Evolutionary conservation across 257 asterid species (phyloP).

Genomic region (Plantago major): DNA sequence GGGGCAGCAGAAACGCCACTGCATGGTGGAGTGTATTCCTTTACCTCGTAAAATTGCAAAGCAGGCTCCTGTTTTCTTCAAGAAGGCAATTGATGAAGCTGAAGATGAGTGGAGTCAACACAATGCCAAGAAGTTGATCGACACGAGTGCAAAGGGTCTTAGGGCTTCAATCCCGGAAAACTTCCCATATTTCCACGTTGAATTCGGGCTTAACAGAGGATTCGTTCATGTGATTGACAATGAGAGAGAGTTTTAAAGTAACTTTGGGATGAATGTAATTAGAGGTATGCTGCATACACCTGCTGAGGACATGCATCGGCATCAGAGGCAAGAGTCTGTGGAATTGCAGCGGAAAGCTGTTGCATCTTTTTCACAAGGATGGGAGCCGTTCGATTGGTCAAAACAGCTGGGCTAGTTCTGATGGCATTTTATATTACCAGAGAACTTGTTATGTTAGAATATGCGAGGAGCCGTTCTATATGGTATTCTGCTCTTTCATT

Average conservation of each 20-base stretch:
- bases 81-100: conserved; percentile 98
- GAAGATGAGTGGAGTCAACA: conserved; percentile 99
- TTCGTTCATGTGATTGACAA: conserved; percentile 95
- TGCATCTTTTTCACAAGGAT: conserved; percentile 51
- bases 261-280: conserved; percentile 71
- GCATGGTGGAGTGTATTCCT: conserved; percentile 90
- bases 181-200: conserved; percentile 94
- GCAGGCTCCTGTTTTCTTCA: conserved; percentile 90
- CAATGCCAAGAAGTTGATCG: conserved; percentile 90
- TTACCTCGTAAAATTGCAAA: conserved; percentile 69
- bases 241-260: conserved; percentile 65
- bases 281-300: conserved; percentile 80
- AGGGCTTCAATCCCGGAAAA: conserved; percentile 85
- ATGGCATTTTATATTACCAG: background rate
- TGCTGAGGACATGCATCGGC: conserved; percentile 87
- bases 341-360: conserved; percentile 71
- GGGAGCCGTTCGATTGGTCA: conserved; percentile 93
- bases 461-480: too few species aligned
- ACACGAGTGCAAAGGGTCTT: conserved; percentile 82
- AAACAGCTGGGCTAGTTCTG: conserved; percentile 39
- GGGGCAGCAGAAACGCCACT: conserved; percentile 76
- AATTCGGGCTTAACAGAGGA: conserved; percentile 75
- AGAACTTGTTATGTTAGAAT: too few species aligned
- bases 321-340: conserved; percentile 56
- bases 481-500: too few species aligned